Evolutionary conservation across 441 rosid species (phyloP).

Genomic region (Corymbia calophylla): DNA sequence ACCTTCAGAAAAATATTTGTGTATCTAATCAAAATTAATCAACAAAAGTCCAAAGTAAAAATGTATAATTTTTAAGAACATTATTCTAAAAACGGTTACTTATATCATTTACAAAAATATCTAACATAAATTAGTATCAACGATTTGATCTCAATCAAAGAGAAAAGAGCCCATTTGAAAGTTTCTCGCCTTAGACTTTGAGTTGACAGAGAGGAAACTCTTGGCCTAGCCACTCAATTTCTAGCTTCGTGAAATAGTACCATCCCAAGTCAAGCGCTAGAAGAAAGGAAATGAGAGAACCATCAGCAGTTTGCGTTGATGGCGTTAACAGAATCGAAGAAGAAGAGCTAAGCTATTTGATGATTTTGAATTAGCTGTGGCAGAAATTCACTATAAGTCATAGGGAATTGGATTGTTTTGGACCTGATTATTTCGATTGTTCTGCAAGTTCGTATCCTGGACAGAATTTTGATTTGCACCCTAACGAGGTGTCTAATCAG

Average conservation of each 20-base stretch:
- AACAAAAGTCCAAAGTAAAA: background rate
- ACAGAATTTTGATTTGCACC: too few relatives aligned
- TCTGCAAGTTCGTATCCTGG: too few relatives aligned
- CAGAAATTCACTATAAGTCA: too few relatives aligned
- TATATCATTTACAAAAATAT: background rate
- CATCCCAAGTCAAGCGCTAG: too few relatives aligned
- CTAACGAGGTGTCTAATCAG: too few relatives aligned
- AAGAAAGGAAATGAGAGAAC: too few relatives aligned
- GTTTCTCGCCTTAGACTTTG: background rate
- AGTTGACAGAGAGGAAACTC: background rate
- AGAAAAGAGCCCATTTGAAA: background rate
- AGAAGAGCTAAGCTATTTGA: too few relatives aligned
- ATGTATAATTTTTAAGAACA: background rate
- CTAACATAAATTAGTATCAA: background rate
- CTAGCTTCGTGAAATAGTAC: too few relatives aligned
- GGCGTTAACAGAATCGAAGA: too few relatives aligned
- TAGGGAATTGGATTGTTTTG: too few relatives aligned
- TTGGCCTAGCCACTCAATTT: background rate
- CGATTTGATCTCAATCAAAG: background rate
- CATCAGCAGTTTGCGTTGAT: fast-evolving
- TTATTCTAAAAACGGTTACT: background rate
- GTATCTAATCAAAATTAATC: background rate
- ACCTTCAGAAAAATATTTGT: background rate
- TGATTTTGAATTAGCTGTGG: too few relatives aligned
- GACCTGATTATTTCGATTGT: too few relatives aligned